Conservation (phyloP, 108 stramenopile species). For the Chaetoceros tenuissimus region DNA sequence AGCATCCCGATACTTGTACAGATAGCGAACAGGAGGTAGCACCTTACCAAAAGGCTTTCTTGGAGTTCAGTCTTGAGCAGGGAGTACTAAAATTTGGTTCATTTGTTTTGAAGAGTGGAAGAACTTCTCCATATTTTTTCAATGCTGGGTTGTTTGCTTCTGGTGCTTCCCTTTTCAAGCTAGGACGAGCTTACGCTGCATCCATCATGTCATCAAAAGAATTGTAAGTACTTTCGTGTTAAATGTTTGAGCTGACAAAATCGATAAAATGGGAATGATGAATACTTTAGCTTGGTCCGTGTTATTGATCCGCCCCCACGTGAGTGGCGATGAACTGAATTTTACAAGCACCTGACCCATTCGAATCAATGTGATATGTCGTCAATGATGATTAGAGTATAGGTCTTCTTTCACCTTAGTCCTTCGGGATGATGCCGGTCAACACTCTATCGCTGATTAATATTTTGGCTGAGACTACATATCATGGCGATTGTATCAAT, state of each 20-base stretch:
- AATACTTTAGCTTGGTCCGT: constrained; percentile 58
- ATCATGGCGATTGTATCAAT: neutral
- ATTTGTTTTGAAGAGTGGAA: constrained; percentile 96
- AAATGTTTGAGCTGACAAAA: constrained; percentile 3
- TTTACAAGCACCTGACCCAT: constrained; percentile 43
- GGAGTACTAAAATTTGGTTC: constrained; percentile 93
- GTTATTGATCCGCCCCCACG: constrained; percentile 78
- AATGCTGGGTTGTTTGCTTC: constrained; percentile 93
- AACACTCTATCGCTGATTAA: constrained; percentile 71
- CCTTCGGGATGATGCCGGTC: constrained; percentile 65
- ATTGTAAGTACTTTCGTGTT: constrained; percentile 58
- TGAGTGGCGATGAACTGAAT: constrained; percentile 68
- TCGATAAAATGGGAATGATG: constrained; percentile 35
- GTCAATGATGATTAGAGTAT: constrained; percentile 40
- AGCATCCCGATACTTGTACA: neutral
- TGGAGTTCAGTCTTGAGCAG: constrained; percentile 83
- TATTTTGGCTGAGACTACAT: neutral
- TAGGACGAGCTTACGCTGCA: constrained; percentile 87
- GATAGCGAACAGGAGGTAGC: constrained; percentile 26
- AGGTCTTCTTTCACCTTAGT: constrained; percentile 79
- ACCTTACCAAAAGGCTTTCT: constrained; percentile 84
- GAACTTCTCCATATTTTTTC: constrained; percentile 98
- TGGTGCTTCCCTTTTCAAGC: constrained; percentile 69
- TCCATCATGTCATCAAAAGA: constrained; percentile 79
- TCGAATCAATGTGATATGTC: constrained; percentile 3